These are phyloP conservation scores for Trichoderma oligosporum DNA, from an alignment of 2,329 filamentous ascomycete genomes.

Conservation along the genomic window DNA sequence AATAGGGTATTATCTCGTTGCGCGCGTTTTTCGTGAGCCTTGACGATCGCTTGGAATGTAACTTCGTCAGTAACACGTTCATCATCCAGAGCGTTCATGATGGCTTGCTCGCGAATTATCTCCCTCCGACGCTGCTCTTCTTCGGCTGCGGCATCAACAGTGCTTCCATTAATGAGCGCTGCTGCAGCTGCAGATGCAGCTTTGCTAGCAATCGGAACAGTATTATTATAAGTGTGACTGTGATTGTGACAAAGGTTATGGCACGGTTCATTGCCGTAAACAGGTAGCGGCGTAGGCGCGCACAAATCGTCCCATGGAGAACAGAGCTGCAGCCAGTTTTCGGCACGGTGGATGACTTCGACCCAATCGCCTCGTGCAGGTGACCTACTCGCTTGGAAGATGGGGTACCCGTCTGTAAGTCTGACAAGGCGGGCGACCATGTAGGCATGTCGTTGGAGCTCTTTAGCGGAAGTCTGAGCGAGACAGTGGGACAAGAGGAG, in stretches of 20 bases:
- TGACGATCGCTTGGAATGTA: slow-evolving; percentile 59
- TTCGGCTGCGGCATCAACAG: slow-evolving; percentile 22
- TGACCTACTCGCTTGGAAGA: slow-evolving; percentile 69
- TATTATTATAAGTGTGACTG: slow-evolving; percentile 14
- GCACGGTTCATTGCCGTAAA: slow-evolving; percentile 21
- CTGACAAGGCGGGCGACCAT: slow-evolving; percentile 74
- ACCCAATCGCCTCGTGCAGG: slow-evolving; percentile 77
- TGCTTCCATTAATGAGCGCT: slow-evolving; percentile 22
- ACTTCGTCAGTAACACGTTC: slow-evolving; percentile 65
- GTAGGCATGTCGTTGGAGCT: slow-evolving; percentile 73
- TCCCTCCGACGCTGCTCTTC: slow-evolving; percentile 53
- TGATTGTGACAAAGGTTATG: neutral
- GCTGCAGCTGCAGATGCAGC: slow-evolving; percentile 30
- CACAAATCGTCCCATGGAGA: slow-evolving; percentile 70
- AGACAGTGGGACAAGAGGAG: slow-evolving; percentile 76
- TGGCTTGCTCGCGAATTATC: slow-evolving; percentile 59
- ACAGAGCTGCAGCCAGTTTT: slow-evolving; percentile 66
- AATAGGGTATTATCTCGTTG: slow-evolving; percentile 46
- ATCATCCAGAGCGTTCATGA: slow-evolving; percentile 64
- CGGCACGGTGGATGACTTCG: slow-evolving; percentile 63
- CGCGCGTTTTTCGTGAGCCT: slow-evolving; percentile 55
- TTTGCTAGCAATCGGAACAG: slow-evolving; percentile 17
- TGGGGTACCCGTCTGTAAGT: slow-evolving; percentile 73
- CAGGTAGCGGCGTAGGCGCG: slow-evolving; percentile 52
- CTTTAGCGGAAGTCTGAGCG: slow-evolving; percentile 71